A percentile compares a stretch with the other conserved stretches of the same genome.
Conservation (phyloP, 345 rosid genomes). For the Lumnitzera littorea region DNA sequence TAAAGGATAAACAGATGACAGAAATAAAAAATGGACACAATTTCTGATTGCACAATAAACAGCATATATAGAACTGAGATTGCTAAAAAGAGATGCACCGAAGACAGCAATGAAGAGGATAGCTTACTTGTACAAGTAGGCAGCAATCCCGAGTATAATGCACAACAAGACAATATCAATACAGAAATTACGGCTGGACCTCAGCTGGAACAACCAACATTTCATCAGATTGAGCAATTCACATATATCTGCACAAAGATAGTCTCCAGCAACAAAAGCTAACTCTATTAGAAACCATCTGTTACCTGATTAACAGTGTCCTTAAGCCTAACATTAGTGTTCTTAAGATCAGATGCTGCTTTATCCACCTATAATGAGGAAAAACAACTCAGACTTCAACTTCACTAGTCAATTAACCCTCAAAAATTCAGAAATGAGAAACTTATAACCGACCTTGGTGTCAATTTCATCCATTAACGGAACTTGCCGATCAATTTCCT, state of each 20-base stretch:
- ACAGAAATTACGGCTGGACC: conserved; percentile 98
- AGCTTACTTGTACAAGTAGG: conserved; percentile 96
- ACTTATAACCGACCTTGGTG: conserved; percentile 47
- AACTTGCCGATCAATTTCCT: conserved; percentile 96
- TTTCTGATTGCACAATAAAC: background rate
- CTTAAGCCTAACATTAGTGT: conserved; percentile 94
- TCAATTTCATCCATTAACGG: conserved; percentile 99
- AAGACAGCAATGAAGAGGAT: conserved; percentile 1
- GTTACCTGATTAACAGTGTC: conserved; percentile 90
- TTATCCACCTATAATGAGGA: conserved; percentile 60
- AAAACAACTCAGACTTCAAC: conserved; percentile 7
- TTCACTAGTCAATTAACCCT: conserved; percentile 2
- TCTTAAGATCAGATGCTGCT: conserved; percentile 90
- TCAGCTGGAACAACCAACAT: conserved; percentile 52
- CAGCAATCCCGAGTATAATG: conserved; percentile 92
- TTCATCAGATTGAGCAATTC: conserved; percentile 18
- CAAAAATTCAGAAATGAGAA: conserved; percentile 7
- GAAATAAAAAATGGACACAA: too few relatives aligned
- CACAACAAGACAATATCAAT: conserved; percentile 82
- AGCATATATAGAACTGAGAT: background rate
- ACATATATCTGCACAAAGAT: conserved; percentile 6
- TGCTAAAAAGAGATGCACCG: background rate
- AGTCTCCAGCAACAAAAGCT: conserved; percentile 7
- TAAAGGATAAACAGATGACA: too few relatives aligned
- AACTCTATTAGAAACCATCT: conserved; percentile 6